A percentile compares a stretch with the other conserved stretches of the same genome.
Evolutionary conservation across 1,284 basidiomycete species (phyloP).

Genomic region (Schizophyllum commune): DNA sequence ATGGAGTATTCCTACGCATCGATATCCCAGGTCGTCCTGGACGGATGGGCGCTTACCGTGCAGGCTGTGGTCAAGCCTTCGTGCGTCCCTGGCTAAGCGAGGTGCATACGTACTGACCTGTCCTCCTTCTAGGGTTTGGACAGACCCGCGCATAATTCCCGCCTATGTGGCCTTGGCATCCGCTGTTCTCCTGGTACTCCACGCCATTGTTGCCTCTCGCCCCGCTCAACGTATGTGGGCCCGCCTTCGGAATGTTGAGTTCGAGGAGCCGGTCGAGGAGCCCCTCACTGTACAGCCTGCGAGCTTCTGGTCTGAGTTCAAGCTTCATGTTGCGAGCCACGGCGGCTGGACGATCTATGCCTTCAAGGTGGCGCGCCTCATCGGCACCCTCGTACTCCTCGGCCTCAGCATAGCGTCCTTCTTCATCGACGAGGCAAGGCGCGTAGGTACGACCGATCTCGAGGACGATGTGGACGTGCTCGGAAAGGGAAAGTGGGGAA

Average conservation of each 20-base stretch:
- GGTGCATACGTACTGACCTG: not conserved
- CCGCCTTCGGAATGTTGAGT: slow-evolving; percentile 4
- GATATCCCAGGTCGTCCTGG: not conserved
- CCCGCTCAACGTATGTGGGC: slow-evolving; percentile 10
- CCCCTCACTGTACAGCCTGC: slow-evolving; percentile 5
- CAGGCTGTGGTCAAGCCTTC: not conserved
- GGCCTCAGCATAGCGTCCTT: slow-evolving; percentile 27
- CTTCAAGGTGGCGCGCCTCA: slow-evolving; percentile 28
- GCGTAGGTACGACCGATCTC: not conserved
- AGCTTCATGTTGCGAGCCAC: slow-evolving; percentile 18
- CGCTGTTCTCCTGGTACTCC: slow-evolving; percentile 18
- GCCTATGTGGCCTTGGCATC: slow-evolving; percentile 21
- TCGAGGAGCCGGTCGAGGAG: slow-evolving; percentile 6
- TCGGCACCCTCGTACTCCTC: slow-evolving; percentile 29
- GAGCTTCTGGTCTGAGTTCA: slow-evolving; percentile 17
- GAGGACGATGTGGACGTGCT: slow-evolving; percentile 1
- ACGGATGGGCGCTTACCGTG: not conserved
- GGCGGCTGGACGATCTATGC: slow-evolving; percentile 24
- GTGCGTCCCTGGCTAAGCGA: not conserved
- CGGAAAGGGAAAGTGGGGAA: slow-evolving; percentile 15
- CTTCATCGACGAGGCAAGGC: slow-evolving; percentile 15
- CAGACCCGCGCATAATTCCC: slow-evolving; percentile 21
- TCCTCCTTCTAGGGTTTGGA: slow-evolving; percentile 11
- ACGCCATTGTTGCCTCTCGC: slow-evolving; percentile 15
- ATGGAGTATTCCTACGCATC: not conserved